These are phyloP conservation scores for Basidioascus undulatus DNA, from an alignment of 768 basidiomycete genomes.

Conservation along the genomic window DNA sequence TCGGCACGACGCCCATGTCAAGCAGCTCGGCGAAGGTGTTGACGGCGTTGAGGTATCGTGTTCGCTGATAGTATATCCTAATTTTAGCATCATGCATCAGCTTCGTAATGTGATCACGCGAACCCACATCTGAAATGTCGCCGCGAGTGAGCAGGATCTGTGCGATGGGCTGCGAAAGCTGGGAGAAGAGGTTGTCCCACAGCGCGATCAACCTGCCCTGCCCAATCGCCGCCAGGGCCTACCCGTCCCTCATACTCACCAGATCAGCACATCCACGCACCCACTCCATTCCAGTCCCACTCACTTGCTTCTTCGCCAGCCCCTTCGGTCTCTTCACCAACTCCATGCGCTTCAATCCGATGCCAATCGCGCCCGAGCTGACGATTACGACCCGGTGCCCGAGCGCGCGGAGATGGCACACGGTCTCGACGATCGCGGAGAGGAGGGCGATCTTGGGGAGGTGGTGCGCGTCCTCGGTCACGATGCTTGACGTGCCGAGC, in stretches of 20 bases:
- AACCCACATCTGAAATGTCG: slow-evolving; percentile 82
- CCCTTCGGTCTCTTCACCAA: slow-evolving; percentile 54
- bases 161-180: slow-evolving; percentile 81
- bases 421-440: slow-evolving; percentile 78
- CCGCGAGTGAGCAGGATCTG: slow-evolving; percentile 83
- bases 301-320: slow-evolving; percentile 71
- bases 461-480: slow-evolving; percentile 67
- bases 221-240: slow-evolving; percentile 92
- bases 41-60: slow-evolving; percentile 84
- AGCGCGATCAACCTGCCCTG: slow-evolving; percentile 88
- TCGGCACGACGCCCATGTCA: slow-evolving; percentile 83
- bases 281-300: slow-evolving; percentile 10
- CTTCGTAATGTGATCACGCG: neutral
- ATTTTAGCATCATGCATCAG: neutral
- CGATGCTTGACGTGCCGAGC: slow-evolving; percentile 84
- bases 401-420: slow-evolving; percentile 42
- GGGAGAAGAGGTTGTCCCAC: slow-evolving; percentile 90
- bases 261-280: neutral
- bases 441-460: slow-evolving; percentile 75
- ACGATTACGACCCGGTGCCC: slow-evolving; percentile 92
- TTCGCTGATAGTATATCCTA: slow-evolving; percentile 37
- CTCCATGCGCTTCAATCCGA: slow-evolving; percentile 79
- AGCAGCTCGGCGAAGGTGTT: slow-evolving; percentile 83
- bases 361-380: slow-evolving; percentile 91
- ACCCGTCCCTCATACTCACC: no score